Conservation (phyloP, 495 filamentous ascomycete genomes). For the Bathelium albidoporum region DNA sequence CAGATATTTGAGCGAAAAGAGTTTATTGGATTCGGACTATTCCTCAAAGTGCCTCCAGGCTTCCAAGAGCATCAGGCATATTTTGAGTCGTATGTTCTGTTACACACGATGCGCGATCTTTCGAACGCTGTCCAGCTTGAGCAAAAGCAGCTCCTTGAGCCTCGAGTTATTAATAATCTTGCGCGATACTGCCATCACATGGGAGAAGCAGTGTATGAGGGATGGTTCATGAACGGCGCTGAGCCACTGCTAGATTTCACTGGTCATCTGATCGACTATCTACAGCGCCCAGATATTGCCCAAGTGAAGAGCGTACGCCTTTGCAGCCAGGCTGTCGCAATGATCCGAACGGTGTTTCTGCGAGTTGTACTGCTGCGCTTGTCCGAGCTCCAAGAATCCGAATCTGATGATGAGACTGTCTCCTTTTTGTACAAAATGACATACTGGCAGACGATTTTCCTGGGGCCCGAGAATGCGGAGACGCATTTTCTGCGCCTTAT, state of each 20-base stretch:
- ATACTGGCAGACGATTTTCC: conserved; percentile 89
- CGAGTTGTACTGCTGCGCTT: conserved; percentile 67
- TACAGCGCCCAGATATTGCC: conserved; percentile 76
- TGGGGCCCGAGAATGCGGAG: conserved; percentile 65
- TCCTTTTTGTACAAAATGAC: conserved; percentile 69
- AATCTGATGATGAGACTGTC: conserved; percentile 48
- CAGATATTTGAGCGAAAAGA: conserved; percentile 77
- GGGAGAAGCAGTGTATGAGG: conserved; percentile 84
- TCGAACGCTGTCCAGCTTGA: conserved; percentile 58
- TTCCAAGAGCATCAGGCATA: conserved; percentile 89
- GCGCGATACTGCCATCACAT: conserved; percentile 68
- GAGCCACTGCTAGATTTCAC: conserved; percentile 74
- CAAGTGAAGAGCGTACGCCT: conserved; percentile 75
- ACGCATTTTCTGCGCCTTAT: conserved; percentile 68
- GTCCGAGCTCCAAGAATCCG: conserved; percentile 65
- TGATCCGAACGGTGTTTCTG: conserved; percentile 64
- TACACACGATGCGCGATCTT: conserved; percentile 61
- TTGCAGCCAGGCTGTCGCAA: conserved; percentile 66
- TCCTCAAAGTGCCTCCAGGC: conserved; percentile 80
- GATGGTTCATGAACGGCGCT: conserved; percentile 85
- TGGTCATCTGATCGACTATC: conserved; percentile 74
- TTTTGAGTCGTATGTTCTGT: conserved; percentile 83
- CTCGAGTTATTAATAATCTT: conserved; percentile 76
- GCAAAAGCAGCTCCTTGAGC: conserved; percentile 63
- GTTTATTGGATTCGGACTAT: conserved; percentile 79